These are phyloP conservation scores for Zasmidium cellare DNA, from an alignment of 2,329 filamentous ascomycete genomes.

Conservation along the genomic window DNA sequence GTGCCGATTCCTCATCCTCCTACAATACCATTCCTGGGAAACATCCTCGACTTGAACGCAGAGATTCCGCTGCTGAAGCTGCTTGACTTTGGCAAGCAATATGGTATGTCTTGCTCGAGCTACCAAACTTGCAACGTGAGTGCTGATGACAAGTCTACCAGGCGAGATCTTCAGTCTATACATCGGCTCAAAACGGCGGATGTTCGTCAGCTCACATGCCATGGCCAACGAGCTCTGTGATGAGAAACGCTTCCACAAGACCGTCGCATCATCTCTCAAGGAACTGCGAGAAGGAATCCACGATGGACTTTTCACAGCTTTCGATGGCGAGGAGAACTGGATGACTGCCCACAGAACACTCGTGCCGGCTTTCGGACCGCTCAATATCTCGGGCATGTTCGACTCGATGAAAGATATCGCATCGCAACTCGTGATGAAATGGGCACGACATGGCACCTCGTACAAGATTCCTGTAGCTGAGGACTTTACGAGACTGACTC, in stretches of 20 bases:
- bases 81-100: slow-evolving; percentile 46
- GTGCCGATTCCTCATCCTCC: slow-evolving; percentile 61
- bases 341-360: slow-evolving; percentile 53
- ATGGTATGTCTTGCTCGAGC: slow-evolving; percentile 11
- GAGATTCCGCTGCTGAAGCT: slow-evolving; percentile 58
- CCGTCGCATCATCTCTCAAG: slow-evolving; percentile 50
- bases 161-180: slow-evolving; percentile 25
- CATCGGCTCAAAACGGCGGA: slow-evolving; percentile 16
- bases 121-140: not conserved
- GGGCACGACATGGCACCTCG: slow-evolving; percentile 51
- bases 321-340: slow-evolving; percentile 39
- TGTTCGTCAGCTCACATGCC: slow-evolving; percentile 25
- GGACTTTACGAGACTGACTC: slow-evolving; percentile 70
- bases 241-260: slow-evolving; percentile 57
- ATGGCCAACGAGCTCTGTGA: slow-evolving; percentile 43
- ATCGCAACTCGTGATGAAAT: slow-evolving; percentile 36
- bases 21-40: slow-evolving; percentile 66
- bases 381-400: slow-evolving; percentile 67
- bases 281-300: slow-evolving; percentile 61
- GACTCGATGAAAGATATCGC: slow-evolving; percentile 41
- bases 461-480: slow-evolving; percentile 61
- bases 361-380: slow-evolving; percentile 68
- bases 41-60: slow-evolving; percentile 62
- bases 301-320: slow-evolving; percentile 67
- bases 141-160: slow-evolving; percentile 9